Conservation (phyloP, 306 rosid species). For the Vigna unguiculata region DNA sequence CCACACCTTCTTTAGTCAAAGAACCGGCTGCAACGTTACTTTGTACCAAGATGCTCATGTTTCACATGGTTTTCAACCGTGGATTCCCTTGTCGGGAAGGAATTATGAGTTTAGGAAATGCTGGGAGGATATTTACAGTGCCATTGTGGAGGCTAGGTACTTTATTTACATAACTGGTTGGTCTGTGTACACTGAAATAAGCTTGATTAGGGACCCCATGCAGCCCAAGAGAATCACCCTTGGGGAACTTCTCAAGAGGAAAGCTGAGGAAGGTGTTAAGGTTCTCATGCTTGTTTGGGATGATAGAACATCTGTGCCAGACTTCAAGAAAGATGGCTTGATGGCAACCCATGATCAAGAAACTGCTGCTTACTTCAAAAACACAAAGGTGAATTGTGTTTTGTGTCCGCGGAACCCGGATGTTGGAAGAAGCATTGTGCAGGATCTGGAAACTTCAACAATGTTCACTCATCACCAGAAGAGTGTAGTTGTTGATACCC, state of each 20-base stretch:
- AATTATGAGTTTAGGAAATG: constrained; percentile 54
- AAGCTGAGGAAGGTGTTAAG: constrained; percentile 74
- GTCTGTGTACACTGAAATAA: constrained; percentile 73
- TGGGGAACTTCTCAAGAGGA: constrained; percentile 73
- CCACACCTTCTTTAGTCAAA: constrained; percentile 61
- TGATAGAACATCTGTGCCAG: constrained; percentile 70
- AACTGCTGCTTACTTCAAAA: constrained; percentile 60
- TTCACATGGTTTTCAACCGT: constrained; percentile 29
- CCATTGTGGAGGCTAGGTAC: constrained; percentile 65
- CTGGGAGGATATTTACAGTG: constrained; percentile 83
- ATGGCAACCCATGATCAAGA: constrained; percentile 87
- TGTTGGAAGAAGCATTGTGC: constrained; percentile 63
- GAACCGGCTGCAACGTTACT: constrained; percentile 64
- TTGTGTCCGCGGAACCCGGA: constrained; percentile 81
- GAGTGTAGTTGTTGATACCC: constrained; percentile 65
- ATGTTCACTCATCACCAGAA: constrained; percentile 96
- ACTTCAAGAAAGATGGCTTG: constrained; percentile 70
- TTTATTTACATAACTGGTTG: constrained; percentile 84
- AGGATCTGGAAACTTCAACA: constrained; percentile 61
- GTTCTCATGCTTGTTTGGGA: constrained; percentile 92
- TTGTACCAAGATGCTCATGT: constrained; percentile 91
- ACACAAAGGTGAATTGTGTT: constrained; percentile 68
- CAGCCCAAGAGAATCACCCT: constrained; percentile 49
- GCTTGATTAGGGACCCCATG: constrained; percentile 62
- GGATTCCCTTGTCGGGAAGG: constrained; percentile 23